These are phyloP conservation scores for Fistulifera pelliculosa DNA, from an alignment of 108 stramenopile genomes.

Conservation along the genomic window DNA sequence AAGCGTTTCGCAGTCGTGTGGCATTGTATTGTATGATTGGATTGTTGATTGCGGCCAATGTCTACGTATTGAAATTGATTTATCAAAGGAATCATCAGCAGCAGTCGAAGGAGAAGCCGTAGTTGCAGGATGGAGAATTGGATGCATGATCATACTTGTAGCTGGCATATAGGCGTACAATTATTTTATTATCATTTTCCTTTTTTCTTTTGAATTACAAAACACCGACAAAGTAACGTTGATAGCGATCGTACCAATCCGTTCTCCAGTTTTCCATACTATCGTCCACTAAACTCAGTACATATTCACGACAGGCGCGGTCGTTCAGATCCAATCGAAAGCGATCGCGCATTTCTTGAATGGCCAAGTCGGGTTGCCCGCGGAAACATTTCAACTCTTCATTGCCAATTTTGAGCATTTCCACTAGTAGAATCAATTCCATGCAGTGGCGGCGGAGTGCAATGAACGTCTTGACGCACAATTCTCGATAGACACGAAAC, in stretches of 20 bases:
- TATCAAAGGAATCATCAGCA: conserved; percentile 6
- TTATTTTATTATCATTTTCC: too few species aligned
- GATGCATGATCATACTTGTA: too few species aligned
- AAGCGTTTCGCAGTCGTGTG: conserved; percentile 51
- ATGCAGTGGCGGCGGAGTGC: conserved; percentile 74
- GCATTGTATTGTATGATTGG: conserved; percentile 52
- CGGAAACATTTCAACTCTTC: conserved; percentile 93
- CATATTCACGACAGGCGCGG: conserved; percentile 71
- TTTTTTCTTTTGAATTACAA: conserved; percentile 21
- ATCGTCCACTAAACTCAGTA: conserved; percentile 83
- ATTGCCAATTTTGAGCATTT: conserved; percentile 90
- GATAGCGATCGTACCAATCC: conserved; percentile 93
- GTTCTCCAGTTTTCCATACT: conserved; percentile 94
- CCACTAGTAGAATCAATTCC: conserved; percentile 86
- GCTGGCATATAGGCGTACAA: too few species aligned
- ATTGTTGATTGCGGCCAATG: conserved; percentile 42
- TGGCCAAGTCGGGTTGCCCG: conserved; percentile 77
- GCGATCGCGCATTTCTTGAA: conserved; percentile 67
- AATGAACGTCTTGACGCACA: conserved; percentile 85
- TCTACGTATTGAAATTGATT: conserved; percentile 21
- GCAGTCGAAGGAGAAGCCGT: too few species aligned
- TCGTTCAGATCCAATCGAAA: conserved; percentile 80
- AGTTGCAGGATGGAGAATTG: too few species aligned
- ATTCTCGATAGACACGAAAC: conserved; percentile 77
- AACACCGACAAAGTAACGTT: conserved; percentile 89